phyloP scores from a whole-genome alignment of 2,329 filamentous ascomycete genomes.

The Pseudogymnoascus verrucosus region DNA sequence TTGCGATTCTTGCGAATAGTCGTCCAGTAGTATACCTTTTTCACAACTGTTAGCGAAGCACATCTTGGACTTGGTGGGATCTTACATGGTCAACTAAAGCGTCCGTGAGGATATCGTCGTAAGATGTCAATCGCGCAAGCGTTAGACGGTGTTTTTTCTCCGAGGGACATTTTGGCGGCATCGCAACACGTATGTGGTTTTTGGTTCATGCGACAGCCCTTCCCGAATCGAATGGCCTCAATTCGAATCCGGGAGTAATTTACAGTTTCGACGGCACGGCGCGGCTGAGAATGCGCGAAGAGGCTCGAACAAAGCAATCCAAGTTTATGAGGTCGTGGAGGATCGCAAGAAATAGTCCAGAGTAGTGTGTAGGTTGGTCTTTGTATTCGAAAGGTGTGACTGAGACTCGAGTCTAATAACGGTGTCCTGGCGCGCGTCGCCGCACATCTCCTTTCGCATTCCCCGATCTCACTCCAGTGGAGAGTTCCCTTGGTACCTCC shows the following conservation, averaged over 20 bases:
- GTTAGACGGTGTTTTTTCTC: conserved; percentile 67
- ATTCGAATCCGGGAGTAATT: neutral
- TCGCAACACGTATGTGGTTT: conserved; percentile 19
- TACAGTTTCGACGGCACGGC: neutral
- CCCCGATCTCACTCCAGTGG: neutral
- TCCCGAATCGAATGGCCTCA: conserved; percentile 1
- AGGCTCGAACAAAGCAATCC: neutral
- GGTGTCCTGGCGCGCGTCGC: conserved; percentile 4
- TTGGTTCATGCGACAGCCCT: conserved; percentile 16
- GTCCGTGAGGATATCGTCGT: conserved; percentile 95
- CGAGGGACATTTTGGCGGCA: conserved; percentile 37
- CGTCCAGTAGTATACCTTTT: conserved; percentile 90
- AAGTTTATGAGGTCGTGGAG: neutral
- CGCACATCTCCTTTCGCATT: conserved; percentile 1
- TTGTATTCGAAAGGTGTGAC: neutral
- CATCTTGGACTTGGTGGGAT: neutral
- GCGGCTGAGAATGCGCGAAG: neutral
- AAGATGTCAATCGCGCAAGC: conserved; percentile 77
- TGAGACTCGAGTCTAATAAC: conserved; percentile 7
- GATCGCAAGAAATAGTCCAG: neutral
- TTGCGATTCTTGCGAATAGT: conserved; percentile 88
- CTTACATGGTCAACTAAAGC: conserved; percentile 85
- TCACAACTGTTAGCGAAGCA: conserved; percentile 8
- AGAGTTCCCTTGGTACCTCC: neutral
- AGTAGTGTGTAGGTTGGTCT: neutral